These are phyloP conservation scores for Zea luxurians DNA, from an alignment of 176 grass and related monocot genomes.

Conservation along the genomic window DNA sequence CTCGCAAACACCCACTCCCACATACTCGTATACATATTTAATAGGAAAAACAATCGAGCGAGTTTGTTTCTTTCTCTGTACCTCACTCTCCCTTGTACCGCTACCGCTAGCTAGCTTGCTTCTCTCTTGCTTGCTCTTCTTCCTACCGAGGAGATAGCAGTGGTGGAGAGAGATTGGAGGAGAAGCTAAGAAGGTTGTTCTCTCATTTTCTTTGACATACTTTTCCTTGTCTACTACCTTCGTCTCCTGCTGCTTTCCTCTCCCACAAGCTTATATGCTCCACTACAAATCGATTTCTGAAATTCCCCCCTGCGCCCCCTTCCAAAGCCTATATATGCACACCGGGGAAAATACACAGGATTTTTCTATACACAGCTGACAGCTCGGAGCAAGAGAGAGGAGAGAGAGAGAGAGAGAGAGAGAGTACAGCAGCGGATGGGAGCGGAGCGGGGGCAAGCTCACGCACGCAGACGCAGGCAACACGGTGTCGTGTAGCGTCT, in stretches of 20 bases:
- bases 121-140: slow-evolving; percentile 25
- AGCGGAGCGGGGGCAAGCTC: slow-evolving; percentile 10
- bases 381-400: slow-evolving; percentile 25
- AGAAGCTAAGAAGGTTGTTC: slow-evolving; percentile 63
- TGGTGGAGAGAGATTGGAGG: slow-evolving; percentile 47
- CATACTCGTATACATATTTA: slow-evolving; percentile 42
- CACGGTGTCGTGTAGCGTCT: slow-evolving; percentile 49
- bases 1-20: slow-evolving; percentile 63
- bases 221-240: slow-evolving; percentile 53
- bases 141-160: slow-evolving; percentile 25
- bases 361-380: slow-evolving; percentile 51
- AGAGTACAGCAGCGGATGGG: background rate
- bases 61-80: slow-evolving; percentile 42
- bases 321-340: slow-evolving; percentile 16
- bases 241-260: slow-evolving; percentile 27
- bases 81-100: slow-evolving; percentile 41
- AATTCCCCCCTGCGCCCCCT: slow-evolving; percentile 20
- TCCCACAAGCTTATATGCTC: slow-evolving; percentile 42
- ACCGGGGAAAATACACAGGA: slow-evolving; percentile 44
- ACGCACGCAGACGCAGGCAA: slow-evolving; percentile 35
- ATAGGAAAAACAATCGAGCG: slow-evolving; percentile 36
- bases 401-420: background rate
- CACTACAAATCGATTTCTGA: slow-evolving; percentile 33
- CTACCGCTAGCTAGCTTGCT: background rate
- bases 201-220: slow-evolving; percentile 79